Evolutionary conservation across 345 rosid genomes (phyloP), one percentile per base, ranked within the genome.

Genomic region (Murraya koenigii): DNA sequence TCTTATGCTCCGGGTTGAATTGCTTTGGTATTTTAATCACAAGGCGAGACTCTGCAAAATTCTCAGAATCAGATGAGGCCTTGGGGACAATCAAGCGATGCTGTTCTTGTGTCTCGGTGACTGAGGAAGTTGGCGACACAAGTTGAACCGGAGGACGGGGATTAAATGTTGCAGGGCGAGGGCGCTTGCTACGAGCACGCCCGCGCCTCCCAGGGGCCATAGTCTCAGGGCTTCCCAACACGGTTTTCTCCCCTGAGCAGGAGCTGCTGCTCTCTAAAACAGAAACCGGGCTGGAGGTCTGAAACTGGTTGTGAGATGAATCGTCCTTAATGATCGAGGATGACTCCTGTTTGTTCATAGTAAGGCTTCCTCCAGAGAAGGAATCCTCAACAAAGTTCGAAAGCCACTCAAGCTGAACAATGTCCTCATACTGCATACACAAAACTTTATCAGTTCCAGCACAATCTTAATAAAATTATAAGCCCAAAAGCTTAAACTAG

Each of bases 231-330:
- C 87, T 85, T 56, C 78, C 78, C 5, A 85, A 79, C 22, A 32
- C 76, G 14, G 84, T 76, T 47, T 93, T 89, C 58, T 88, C 89
- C 8, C 87, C 94, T 0, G 94, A 87, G 78, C 89, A 91, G 11
- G 96, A 90, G 80, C 92, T 89, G 86, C 98, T 90, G 85, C 98
- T 97, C 66, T 97, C 98, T 9, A 97, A 93, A 2, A 93, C 99
- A 8, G 98, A 94, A 70, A 91, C 88, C 1, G 98, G 97, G 75
- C 98, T 94, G 8, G 95, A 90, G 23, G 85, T 91, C 83, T 72
- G 87, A 84, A 94, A 92, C 72, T 77, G 92, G 66, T 75, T 86
- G 22, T 75, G 88, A 49, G 86, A 81, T n/a, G 91, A 79, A 1
- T 80, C 82, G 11, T 87, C 88, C 49, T 86, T 88, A 56, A 76